Evolutionary conservation across 768 basidiomycete species (phyloP).

Genomic region (Pleurotus platypus): DNA sequence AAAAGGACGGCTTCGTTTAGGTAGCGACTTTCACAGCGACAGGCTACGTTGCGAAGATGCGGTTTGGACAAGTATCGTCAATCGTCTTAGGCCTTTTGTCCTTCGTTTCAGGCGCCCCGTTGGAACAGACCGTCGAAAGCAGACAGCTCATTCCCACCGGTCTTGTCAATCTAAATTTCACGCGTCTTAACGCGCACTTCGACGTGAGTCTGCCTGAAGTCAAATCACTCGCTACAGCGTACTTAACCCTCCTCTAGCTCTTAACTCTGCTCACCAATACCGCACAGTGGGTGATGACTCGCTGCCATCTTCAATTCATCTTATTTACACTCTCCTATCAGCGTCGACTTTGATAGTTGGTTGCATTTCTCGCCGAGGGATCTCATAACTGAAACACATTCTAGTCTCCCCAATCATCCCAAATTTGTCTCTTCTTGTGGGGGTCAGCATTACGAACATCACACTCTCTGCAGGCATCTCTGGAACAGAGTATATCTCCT

Average conservation of each 20-base stretch:
- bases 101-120: not conserved
- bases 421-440: not conserved
- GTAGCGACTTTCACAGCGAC: too few species aligned
- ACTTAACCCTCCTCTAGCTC: not conserved
- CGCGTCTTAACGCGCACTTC: not conserved
- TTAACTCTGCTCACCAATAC: not conserved
- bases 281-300: not conserved
- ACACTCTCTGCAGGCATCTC: not conserved
- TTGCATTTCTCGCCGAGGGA: not conserved
- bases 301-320: too few species aligned
- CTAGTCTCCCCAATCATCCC: constrained; percentile 1
- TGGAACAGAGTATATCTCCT: not conserved
- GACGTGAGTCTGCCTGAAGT: not conserved
- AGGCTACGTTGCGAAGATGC: not conserved
- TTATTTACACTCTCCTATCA: not conserved
- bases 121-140: not conserved
- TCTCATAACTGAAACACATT: not conserved
- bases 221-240: not conserved
- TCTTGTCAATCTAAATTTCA: not conserved
- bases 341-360: not conserved
- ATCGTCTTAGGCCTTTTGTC: not conserved
- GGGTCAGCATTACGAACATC: not conserved
- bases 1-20: too few species aligned
- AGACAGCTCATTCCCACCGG: not conserved
- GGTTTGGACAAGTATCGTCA: not conserved